Conservation (phyloP, 495 filamentous ascomycete genomes). For the Aspergillus steynii region DNA sequence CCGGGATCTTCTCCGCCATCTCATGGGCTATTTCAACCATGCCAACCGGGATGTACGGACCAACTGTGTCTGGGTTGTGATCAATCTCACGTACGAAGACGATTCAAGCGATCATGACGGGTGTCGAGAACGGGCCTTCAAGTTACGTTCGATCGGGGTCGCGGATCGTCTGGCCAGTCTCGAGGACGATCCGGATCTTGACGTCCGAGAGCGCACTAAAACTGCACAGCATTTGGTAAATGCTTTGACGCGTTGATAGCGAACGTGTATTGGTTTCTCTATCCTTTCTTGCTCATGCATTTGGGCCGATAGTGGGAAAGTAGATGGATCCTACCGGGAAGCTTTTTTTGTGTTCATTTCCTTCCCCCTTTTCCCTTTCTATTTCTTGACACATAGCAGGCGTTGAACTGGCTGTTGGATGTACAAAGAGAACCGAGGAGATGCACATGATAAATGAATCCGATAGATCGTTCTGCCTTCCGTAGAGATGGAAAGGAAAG, state of each 20-base stretch:
- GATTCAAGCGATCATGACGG: constrained; percentile 61
- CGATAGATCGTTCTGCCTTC: not conserved
- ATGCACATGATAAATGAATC: not conserved
- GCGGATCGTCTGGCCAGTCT: constrained; percentile 63
- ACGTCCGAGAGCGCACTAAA: constrained; percentile 81
- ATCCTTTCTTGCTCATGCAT: constrained; percentile 4
- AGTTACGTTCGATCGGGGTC: constrained; percentile 72
- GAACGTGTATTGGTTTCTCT: not conserved
- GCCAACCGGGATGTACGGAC: constrained; percentile 67
- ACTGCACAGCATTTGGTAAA: constrained; percentile 70
- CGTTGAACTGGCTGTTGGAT: constrained; percentile 3
- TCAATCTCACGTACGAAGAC: constrained; percentile 81
- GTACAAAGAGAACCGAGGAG: constrained; percentile 9
- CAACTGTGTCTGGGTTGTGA: constrained; percentile 76
- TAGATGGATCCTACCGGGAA: not conserved
- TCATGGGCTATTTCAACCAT: constrained; percentile 65
- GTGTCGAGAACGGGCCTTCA: constrained; percentile 62
- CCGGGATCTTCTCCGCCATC: constrained; percentile 48
- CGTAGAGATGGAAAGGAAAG: no score
- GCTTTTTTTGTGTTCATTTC: not conserved
- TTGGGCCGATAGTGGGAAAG: not conserved
- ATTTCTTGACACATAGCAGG: not conserved
- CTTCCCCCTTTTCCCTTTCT: not conserved
- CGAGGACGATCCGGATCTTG: constrained; percentile 72
- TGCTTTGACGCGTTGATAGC: constrained; percentile 27